A percentile compares a stretch with the other conserved stretches of the same genome.
Conservation (phyloP, 2,329 filamentous ascomycete species). For the Diaporthe humulicola region DNA sequence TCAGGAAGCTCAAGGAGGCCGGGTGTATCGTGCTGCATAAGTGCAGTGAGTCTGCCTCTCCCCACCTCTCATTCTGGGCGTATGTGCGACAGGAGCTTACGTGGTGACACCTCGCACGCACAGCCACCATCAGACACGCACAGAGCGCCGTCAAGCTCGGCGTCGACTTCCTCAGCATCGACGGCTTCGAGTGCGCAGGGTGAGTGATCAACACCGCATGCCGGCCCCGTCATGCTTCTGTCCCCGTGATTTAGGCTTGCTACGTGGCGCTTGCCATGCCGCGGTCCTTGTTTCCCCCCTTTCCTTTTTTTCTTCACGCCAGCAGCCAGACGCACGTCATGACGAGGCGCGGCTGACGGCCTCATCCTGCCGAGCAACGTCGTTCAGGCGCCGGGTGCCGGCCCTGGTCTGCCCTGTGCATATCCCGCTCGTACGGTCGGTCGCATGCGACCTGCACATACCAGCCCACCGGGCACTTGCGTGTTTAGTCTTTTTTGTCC, state of each 20-base stretch:
- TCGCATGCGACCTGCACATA: conserved; percentile 2
- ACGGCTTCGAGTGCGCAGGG: conserved; percentile 96
- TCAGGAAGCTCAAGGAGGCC: conserved; percentile 86
- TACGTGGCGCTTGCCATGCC: conserved; percentile 26
- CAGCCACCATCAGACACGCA: conserved; percentile 85
- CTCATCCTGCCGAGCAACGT: neutral
- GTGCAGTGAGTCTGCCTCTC: conserved; percentile 72
- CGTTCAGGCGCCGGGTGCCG: neutral
- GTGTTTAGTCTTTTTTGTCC: neutral
- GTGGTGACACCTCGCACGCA: conserved; percentile 2
- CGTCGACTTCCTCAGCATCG: conserved; percentile 96
- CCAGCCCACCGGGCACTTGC: neutral
- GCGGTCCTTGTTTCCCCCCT: neutral
- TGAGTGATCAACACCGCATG: conserved; percentile 42
- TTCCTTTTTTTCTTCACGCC: neutral
- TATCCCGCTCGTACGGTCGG: neutral
- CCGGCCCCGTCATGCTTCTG: conserved; percentile 20
- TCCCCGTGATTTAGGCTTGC: conserved; percentile 30
- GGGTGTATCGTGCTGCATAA: conserved; percentile 91
- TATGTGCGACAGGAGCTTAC: conserved; percentile 14
- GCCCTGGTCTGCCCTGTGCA: neutral
- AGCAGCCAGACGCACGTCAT: conserved; percentile 15
- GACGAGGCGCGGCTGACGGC: conserved; percentile 12
- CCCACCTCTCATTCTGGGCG: too few species aligned
- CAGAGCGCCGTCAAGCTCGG: conserved; percentile 92